A percentile compares a stretch with the other conserved stretches of the same genome.
Conservation (phyloP, 2,329 filamentous ascomycete species). For the Sporothrix phasma region DNA sequence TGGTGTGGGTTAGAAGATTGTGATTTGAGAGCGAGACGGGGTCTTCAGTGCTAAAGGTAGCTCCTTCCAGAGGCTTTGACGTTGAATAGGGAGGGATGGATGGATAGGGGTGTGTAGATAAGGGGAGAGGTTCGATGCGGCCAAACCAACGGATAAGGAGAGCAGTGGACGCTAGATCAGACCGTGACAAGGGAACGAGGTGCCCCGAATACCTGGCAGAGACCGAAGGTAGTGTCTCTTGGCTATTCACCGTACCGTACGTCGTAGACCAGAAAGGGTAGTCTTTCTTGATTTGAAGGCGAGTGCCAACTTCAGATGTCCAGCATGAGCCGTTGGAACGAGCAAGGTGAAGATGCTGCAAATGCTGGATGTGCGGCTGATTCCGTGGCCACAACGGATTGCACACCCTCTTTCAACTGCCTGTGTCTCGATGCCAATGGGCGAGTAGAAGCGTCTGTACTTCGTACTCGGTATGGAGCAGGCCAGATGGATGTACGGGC, state of each 20-base stretch:
- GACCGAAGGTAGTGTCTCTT: too few relatives aligned
- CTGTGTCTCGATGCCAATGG: background rate
- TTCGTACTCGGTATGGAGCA: too few relatives aligned
- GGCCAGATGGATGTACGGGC: background rate
- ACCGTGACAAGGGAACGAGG: background rate
- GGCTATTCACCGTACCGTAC: background rate
- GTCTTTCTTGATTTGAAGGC: background rate
- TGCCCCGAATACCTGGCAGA: constrained; percentile 4
- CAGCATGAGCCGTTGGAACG: background rate
- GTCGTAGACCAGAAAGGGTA: background rate
- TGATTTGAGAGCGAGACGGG: background rate
- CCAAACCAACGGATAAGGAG: constrained; percentile 7
- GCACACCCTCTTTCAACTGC: background rate
- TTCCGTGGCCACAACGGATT: background rate
- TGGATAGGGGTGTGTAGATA: constrained; percentile 10
- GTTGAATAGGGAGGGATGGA: background rate
- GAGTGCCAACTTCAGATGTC: background rate
- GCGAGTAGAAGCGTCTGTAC: background rate
- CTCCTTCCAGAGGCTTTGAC: background rate
- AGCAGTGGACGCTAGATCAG: background rate
- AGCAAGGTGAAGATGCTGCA: background rate
- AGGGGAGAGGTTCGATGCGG: background rate
- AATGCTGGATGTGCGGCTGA: background rate
- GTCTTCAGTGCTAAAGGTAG: background rate
- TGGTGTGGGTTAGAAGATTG: constrained; percentile 1